Conservation (phyloP, 1,284 basidiomycete genomes). For the Rhodotorula sp. region DNA sequence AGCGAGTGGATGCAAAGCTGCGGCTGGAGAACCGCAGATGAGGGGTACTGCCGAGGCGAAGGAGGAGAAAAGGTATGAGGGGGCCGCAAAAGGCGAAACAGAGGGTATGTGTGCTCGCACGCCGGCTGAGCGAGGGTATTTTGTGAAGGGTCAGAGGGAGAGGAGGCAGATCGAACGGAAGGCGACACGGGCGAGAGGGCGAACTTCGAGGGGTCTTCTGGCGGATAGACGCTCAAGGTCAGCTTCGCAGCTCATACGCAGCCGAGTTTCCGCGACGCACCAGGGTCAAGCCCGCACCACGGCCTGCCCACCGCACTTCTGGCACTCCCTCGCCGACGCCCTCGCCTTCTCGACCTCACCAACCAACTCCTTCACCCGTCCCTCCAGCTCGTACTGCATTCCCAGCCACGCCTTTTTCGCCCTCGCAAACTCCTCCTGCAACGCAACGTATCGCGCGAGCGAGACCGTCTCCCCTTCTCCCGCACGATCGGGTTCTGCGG, state of each 20-base stretch:
- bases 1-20: not conserved
- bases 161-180: not conserved
- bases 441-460: slow-evolving; percentile 7
- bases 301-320: not conserved
- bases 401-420: slow-evolving; percentile 18
- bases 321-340: not conserved
- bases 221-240: slow-evolving; percentile 2
- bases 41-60: not conserved
- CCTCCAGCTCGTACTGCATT: slow-evolving; percentile 21
- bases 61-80: not conserved
- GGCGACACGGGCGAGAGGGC: not conserved
- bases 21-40: not conserved
- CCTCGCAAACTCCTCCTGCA: slow-evolving; percentile 12
- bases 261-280: too few relatives aligned
- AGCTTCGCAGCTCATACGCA: too few relatives aligned
- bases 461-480: not conserved
- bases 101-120: not conserved
- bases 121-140: not conserved
- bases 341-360: slow-evolving; percentile 14
- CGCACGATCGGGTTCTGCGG: not conserved
- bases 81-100: not conserved
- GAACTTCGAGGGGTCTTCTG: too few relatives aligned
- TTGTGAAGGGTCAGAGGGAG: not conserved
- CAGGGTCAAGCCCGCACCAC: too few relatives aligned
- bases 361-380: slow-evolving; percentile 17